Conservation (phyloP, 2,329 filamentous ascomycete genomes). For the Aureobasidium sp. region DNA sequence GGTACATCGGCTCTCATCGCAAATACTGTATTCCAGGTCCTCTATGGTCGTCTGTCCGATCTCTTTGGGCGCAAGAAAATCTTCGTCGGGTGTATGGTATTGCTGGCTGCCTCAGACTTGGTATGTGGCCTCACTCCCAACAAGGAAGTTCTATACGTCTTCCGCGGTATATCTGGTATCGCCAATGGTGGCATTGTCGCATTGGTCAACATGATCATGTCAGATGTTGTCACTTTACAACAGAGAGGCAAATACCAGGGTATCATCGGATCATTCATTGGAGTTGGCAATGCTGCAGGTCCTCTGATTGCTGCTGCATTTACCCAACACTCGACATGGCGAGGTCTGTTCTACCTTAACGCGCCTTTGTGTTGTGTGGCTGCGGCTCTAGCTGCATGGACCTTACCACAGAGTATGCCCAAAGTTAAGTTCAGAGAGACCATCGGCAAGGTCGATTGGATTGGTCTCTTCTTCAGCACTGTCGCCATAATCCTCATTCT, state of each 20-base stretch:
- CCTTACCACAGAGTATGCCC: slow-evolving; percentile 63
- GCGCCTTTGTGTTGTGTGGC: slow-evolving; percentile 50
- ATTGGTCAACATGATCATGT: slow-evolving; percentile 34
- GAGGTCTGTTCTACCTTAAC: slow-evolving; percentile 46
- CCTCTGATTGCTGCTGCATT: slow-evolving; percentile 61
- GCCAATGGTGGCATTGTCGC: slow-evolving; percentile 31
- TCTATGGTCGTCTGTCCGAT: slow-evolving; percentile 58
- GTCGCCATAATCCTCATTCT: slow-evolving; percentile 55
- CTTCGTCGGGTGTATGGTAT: slow-evolving; percentile 57
- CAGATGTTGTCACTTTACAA: slow-evolving; percentile 30
- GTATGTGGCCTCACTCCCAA: slow-evolving; percentile 60
- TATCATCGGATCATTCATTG: slow-evolving; percentile 37
- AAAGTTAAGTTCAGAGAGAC: slow-evolving; percentile 58
- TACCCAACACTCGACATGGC: slow-evolving; percentile 32
- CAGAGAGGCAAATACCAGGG: slow-evolving; percentile 25
- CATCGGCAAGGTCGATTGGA: slow-evolving; percentile 57
- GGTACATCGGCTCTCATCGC: slow-evolving; percentile 61
- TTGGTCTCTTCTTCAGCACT: slow-evolving; percentile 50
- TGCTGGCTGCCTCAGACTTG: slow-evolving; percentile 64
- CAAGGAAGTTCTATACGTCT: slow-evolving; percentile 41
- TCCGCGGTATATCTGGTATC: slow-evolving; percentile 29
- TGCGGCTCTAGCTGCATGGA: slow-evolving; percentile 45
- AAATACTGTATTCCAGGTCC: slow-evolving; percentile 69
- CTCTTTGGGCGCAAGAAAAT: slow-evolving; percentile 59
- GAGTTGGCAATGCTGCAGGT: slow-evolving; percentile 60